Conservation (phyloP, 2,329 filamentous ascomycete species). For the Curvularia sp. region DNA sequence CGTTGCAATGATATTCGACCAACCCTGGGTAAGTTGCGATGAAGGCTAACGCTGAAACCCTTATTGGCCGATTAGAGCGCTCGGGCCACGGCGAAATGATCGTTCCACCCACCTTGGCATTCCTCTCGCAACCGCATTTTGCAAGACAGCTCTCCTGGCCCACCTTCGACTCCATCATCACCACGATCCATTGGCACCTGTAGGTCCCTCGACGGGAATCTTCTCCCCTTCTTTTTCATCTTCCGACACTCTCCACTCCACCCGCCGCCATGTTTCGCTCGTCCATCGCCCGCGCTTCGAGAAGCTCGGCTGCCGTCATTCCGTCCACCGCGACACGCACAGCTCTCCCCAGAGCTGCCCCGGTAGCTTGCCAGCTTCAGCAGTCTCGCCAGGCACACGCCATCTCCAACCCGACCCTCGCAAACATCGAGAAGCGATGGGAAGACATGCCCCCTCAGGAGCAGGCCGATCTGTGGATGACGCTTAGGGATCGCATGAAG, state of each 20-base stretch:
- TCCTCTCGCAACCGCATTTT: conserved; percentile 26
- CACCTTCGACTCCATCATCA: conserved; percentile 43
- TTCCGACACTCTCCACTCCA: conserved; percentile 51
- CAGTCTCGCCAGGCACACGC: conserved; percentile 77
- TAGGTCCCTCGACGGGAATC: conserved; percentile 48
- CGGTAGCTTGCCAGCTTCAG: conserved; percentile 55
- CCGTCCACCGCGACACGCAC: conserved; percentile 47
- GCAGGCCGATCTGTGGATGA: conserved; percentile 99
- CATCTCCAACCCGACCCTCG: conserved; percentile 96
- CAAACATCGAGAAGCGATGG: conserved; percentile 99
- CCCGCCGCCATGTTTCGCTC: conserved; percentile 51
- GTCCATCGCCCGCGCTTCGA: conserved; percentile 49
- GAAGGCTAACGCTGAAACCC: conserved; percentile 1
- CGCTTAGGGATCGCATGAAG: conserved; percentile 98
- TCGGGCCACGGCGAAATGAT: conserved; percentile 13
- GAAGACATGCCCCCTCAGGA: conserved; percentile 97
- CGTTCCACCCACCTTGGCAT: conserved; percentile 25
- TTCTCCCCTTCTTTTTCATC: conserved; percentile 41
- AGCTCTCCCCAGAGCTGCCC: conserved; percentile 41
- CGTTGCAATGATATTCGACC: neutral
- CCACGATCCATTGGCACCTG: conserved; percentile 49
- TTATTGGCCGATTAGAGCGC: conserved; percentile 9
- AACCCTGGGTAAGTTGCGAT: neutral
- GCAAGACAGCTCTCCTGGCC: conserved; percentile 32
- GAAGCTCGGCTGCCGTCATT: conserved; percentile 47